Evolutionary conservation across 441 rosid species (phyloP).

Genomic region (Viola pubescens): DNA sequence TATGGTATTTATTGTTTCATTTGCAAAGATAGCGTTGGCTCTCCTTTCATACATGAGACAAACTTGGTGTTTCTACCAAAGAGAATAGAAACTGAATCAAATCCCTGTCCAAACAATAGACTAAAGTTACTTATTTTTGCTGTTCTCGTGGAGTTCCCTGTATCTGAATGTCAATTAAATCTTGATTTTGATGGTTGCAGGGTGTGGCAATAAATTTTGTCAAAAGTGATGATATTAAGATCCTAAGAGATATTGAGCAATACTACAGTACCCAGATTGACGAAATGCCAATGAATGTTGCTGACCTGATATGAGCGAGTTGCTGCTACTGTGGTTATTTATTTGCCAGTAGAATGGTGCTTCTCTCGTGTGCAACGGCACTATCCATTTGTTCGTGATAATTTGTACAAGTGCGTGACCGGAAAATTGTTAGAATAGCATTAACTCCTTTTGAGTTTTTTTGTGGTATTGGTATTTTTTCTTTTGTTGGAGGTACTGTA

Average conservation of each 20-base stretch:
- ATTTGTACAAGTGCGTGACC: conserved; percentile 4
- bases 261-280: conserved; percentile 96
- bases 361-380: background rate
- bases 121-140: background rate
- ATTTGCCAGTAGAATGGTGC: background rate
- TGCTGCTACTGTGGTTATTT: background rate
- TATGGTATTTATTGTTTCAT: background rate
- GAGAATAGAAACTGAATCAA: too few relatives aligned
- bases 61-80: too few relatives aligned
- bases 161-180: background rate
- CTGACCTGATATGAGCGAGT: conserved; percentile 51
- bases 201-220: conserved; percentile 96
- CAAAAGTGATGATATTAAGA: conserved; percentile 87
- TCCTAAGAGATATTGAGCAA: conserved; percentile 89
- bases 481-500: background rate
- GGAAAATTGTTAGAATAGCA: conserved; percentile 5
- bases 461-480: background rate
- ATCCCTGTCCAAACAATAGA: too few relatives aligned
- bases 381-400: background rate
- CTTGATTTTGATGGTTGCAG: conserved; percentile 29
- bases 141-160: background rate
- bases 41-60: too few relatives aligned
- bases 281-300: conserved; percentile 98
- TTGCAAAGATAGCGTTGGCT: too few relatives aligned
- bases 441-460: background rate